phyloP scores from a whole-genome alignment of 805 yeast genomes.

The Candida koratica region DNA sequence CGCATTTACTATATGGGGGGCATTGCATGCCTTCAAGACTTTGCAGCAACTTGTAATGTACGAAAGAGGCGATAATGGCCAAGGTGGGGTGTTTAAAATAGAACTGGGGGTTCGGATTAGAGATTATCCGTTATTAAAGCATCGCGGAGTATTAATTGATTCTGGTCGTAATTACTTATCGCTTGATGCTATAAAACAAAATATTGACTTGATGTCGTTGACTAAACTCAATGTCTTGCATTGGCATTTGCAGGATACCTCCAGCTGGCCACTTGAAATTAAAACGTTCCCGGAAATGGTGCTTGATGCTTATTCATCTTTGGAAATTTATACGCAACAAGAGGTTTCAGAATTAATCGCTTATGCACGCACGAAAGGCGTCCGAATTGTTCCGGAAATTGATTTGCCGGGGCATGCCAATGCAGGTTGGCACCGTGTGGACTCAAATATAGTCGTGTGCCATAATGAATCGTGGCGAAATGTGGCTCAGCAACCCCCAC shows the following conservation, averaged over 20 bases:
- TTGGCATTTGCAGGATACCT: slow-evolving; percentile 39
- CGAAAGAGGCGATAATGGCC: slow-evolving; percentile 18
- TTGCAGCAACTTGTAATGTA: slow-evolving; percentile 37
- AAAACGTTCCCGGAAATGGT: slow-evolving; percentile 34
- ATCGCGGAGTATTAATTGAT: slow-evolving; percentile 40
- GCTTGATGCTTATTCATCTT: slow-evolving; percentile 32
- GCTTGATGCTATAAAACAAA: slow-evolving; percentile 24
- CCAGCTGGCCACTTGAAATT: slow-evolving; percentile 39
- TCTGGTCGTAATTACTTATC: slow-evolving; percentile 35
- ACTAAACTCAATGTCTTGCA: slow-evolving; percentile 38
- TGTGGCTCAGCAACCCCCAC: slow-evolving; percentile 36
- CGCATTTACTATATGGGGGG: slow-evolving; percentile 40
- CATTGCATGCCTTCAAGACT: slow-evolving; percentile 37
- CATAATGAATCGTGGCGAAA: slow-evolving; percentile 25
- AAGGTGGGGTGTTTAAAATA: no score
- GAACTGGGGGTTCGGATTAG: slow-evolving; percentile 31
- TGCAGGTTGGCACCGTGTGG: slow-evolving; percentile 36
- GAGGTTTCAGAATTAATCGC: slow-evolving; percentile 26
- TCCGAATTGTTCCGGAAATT: slow-evolving; percentile 39
- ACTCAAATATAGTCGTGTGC: slow-evolving; percentile 28
- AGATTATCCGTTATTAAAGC: slow-evolving; percentile 34
- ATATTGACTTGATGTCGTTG: slow-evolving; percentile 37
- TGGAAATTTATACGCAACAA: slow-evolving; percentile 25
- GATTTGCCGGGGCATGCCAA: slow-evolving; percentile 42
- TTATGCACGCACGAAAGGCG: slow-evolving; percentile 35